Evolutionary conservation across 73 alveolate genomes (phyloP), one percentile per base, ranked within the genome.

Genomic region (Paramecium primaurelia): DNA sequence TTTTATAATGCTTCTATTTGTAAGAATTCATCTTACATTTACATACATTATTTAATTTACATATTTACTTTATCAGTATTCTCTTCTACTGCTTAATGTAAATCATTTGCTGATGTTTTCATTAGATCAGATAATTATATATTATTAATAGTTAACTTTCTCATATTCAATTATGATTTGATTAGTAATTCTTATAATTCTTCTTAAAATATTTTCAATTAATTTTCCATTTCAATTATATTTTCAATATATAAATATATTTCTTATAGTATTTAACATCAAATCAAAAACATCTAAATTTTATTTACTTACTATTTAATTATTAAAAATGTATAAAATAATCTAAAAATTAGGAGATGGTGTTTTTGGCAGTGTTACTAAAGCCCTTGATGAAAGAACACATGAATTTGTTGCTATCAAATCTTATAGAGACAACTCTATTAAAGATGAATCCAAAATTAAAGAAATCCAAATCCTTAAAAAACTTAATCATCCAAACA

Each of bases 381-480:
- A 77, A 42, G 89, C 89, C 1, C 40, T 77, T 22, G 89, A 77
- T 77, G 89, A 77, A 77, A 36, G 71, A 77, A 77, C 89, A 42
- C 69, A 77, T 38, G 89, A 77, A 42, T 38, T 40, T 38, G 89
- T 77, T 5, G 89, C 89, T 12, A 77, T 77, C 38, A 77, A 77
- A 44, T 26, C 89, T n/a, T 77, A 40, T 44, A 9, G 89, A 8
- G 89, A 77, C 7, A 77, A 77, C 18, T 59, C 77, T 0, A 8
- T 40, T 26, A 77, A 59, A 20, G 89, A 77, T 77, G 89, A 77
- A 59, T 11, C 11, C 1, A 77, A 77, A 30, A 42, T 77, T 7
- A 77, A 77, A 25, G 89, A 77, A 42, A 77, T 77, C 3, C 28
- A 77, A 42, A 77, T 77, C 4, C 89, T 77, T 38, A 77, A 77